Conservation (phyloP, 257 asterid genomes). For the Paulownia fortunei region DNA sequence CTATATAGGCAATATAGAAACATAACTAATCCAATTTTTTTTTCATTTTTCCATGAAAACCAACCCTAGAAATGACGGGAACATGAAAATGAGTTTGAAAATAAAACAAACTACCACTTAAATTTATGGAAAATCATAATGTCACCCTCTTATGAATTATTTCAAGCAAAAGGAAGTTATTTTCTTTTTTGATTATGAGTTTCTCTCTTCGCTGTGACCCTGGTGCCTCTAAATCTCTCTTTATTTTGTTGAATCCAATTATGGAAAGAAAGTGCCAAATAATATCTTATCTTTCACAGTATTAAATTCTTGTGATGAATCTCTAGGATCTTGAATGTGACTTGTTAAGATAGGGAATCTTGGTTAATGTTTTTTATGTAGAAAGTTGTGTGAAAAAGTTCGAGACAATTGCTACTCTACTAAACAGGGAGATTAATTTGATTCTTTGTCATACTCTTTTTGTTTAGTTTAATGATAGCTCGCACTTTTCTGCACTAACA, state of each 20-base stretch:
- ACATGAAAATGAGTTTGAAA: too few species aligned
- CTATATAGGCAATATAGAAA: too few species aligned
- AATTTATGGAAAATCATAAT: not conserved
- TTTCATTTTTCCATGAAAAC: too few species aligned
- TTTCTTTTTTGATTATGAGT: too few species aligned
- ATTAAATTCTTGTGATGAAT: not conserved
- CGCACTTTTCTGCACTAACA: not conserved
- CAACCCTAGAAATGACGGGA: too few species aligned
- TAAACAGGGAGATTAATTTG: not conserved
- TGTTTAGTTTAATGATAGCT: not conserved
- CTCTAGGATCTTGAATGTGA: not conserved
- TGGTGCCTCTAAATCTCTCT: too few species aligned
- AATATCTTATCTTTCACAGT: not conserved
- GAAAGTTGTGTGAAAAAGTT: not conserved
- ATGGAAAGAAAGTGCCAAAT: not conserved
- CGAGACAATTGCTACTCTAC: not conserved
- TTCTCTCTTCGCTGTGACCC: too few species aligned
- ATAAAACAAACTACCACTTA: too few species aligned
- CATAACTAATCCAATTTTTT: too few species aligned
- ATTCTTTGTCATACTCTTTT: not conserved
- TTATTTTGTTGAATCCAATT: not conserved
- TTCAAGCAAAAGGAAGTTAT: too few species aligned
- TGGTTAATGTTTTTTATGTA: not conserved
- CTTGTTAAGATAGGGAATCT: not conserved
- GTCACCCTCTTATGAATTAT: too few species aligned